Conservation (phyloP, 495 filamentous ascomycete species). For the Neurospora africana region DNA sequence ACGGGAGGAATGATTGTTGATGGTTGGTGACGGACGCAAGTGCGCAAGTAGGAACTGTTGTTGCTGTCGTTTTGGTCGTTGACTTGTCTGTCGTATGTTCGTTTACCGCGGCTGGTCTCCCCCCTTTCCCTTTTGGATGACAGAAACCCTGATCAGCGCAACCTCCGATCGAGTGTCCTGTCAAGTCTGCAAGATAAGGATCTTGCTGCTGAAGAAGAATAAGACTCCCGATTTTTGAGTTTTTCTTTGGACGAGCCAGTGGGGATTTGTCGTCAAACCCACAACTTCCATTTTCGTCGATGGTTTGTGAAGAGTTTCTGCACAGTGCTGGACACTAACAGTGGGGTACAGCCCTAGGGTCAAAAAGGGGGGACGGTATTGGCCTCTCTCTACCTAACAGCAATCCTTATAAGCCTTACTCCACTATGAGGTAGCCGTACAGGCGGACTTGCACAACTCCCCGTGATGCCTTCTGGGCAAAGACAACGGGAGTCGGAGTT, state of each 20-base stretch:
- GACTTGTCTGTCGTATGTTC: not conserved
- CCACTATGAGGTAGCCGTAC: not conserved
- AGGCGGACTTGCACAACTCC: not conserved
- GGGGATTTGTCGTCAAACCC: not conserved
- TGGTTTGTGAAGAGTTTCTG: not conserved
- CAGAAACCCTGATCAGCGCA: not conserved
- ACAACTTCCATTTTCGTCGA: not conserved
- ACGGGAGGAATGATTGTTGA: not conserved
- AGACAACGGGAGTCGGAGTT: not conserved
- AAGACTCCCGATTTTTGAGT: not conserved
- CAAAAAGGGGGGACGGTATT: not conserved
- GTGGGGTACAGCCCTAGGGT: not conserved
- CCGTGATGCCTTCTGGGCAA: not conserved
- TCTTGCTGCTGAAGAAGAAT: not conserved
- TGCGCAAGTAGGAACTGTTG: not conserved
- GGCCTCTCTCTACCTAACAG: not conserved
- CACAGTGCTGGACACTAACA: not conserved
- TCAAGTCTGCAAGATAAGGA: not conserved
- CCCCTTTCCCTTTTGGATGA: not conserved
- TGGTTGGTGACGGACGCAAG: not conserved
- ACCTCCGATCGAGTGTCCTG: not conserved
- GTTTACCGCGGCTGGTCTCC: not conserved
- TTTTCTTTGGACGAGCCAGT: not conserved
- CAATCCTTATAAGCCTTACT: not conserved
- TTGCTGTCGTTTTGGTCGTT: not conserved